These are phyloP conservation scores for Cryptococcus sp. DNA, from an alignment of 1,284 basidiomycete genomes.

Conservation along the genomic window DNA sequence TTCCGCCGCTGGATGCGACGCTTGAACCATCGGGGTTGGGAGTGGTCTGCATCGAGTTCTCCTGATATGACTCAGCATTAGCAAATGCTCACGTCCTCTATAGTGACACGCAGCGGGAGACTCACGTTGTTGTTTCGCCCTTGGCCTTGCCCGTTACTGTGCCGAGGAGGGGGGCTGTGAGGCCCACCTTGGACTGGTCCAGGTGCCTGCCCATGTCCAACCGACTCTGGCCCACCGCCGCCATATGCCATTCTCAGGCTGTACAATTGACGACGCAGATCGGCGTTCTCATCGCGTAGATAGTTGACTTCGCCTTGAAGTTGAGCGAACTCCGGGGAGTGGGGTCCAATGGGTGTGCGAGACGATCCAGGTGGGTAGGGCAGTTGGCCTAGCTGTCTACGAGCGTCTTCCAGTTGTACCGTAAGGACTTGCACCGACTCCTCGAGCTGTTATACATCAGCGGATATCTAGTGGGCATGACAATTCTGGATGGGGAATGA, in stretches of 20 bases:
- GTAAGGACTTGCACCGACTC: constrained; percentile 42
- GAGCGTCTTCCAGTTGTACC: constrained; percentile 45
- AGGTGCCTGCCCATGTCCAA: not conserved
- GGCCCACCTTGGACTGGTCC: not conserved
- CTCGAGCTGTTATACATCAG: constrained; percentile 33
- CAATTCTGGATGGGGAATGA: not conserved
- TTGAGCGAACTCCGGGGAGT: constrained; percentile 37
- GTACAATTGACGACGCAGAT: constrained; percentile 45
- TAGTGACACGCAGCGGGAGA: not conserved
- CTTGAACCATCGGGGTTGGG: constrained; percentile 4
- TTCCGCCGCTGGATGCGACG: constrained; percentile 6
- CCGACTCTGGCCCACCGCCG: constrained; percentile 10
- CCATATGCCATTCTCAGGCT: constrained; percentile 21
- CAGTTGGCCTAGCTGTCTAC: constrained; percentile 41
- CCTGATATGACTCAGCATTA: not conserved
- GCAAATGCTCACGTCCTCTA: not conserved
- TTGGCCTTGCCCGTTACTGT: constrained; percentile 12
- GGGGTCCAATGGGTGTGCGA: constrained; percentile 28
- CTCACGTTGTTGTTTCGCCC: constrained; percentile 11
- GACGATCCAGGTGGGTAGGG: constrained; percentile 24
- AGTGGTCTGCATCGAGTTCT: constrained; percentile 1
- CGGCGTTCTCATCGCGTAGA: constrained; percentile 47
- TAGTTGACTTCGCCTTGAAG: constrained; percentile 44
- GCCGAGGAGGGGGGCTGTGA: constrained; percentile 20
- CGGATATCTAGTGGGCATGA: not conserved